These are phyloP conservation scores for Cyberlindnera maritima DNA, from an alignment of 805 yeast genomes.

Conservation along the genomic window DNA sequence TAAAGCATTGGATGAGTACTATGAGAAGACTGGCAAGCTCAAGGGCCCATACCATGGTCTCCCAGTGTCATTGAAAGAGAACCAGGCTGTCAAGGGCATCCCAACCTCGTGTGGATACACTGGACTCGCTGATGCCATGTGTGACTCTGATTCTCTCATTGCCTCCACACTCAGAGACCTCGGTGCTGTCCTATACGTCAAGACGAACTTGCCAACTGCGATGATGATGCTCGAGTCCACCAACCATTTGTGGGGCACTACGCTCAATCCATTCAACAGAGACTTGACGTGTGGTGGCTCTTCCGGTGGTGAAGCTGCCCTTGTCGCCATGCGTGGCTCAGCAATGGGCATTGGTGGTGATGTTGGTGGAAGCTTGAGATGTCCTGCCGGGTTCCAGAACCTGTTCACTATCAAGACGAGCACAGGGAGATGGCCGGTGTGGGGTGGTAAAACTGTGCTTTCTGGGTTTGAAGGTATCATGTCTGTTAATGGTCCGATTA, in stretches of 20 bases:
- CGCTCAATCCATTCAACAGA: conserved; percentile 44
- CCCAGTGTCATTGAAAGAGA: conserved; percentile 59
- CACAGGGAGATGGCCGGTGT: conserved; percentile 39
- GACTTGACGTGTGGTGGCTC: conserved; percentile 48
- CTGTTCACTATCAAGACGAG: conserved; percentile 44
- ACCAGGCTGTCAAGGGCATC: conserved; percentile 39
- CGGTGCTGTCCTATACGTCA: conserved; percentile 55
- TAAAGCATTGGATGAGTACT: conserved; percentile 50
- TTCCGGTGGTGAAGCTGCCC: conserved; percentile 53
- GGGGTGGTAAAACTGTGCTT: conserved; percentile 21
- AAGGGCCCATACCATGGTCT: conserved; percentile 68
- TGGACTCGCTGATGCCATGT: conserved; percentile 38
- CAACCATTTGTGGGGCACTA: conserved; percentile 43
- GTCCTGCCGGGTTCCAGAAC: conserved; percentile 43
- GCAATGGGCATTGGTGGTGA: conserved; percentile 55
- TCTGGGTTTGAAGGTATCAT: conserved; percentile 32
- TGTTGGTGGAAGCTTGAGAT: conserved; percentile 50
- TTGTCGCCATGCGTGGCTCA: conserved; percentile 42
- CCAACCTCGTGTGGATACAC: conserved; percentile 50
- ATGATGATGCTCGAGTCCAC: conserved; percentile 48
- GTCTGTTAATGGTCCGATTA: conserved; percentile 49
- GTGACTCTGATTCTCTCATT: neutral
- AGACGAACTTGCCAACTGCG: conserved; percentile 52
- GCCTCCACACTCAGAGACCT: conserved; percentile 34
- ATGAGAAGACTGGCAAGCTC: conserved; percentile 42